Conservation (phyloP, 495 filamentous ascomycete genomes). For the Apiosordaria backusii region DNA sequence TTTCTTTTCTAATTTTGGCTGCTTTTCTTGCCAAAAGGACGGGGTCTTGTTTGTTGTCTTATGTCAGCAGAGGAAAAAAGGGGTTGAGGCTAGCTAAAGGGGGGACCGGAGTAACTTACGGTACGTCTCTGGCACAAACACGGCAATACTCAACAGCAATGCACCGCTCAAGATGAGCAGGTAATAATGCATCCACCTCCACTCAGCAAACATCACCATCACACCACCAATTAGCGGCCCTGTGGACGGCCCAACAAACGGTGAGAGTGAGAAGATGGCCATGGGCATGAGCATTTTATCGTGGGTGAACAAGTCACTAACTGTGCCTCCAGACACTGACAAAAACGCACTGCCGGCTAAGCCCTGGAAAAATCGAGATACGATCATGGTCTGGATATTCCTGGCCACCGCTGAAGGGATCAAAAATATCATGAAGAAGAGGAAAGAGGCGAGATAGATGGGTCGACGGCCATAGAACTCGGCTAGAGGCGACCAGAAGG, state of each 20-base stretch:
- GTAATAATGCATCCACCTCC: conserved; percentile 90
- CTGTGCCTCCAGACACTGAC: conserved; percentile 84
- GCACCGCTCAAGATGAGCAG: conserved; percentile 75
- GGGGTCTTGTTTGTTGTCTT: conserved; percentile 33
- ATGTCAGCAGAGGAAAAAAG: not conserved
- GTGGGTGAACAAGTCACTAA: conserved; percentile 80
- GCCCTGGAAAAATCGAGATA: conserved; percentile 81
- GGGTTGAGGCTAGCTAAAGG: not conserved
- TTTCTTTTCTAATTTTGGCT: conserved; percentile 63
- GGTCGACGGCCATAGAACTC: conserved; percentile 87
- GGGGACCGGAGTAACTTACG: conserved; percentile 41
- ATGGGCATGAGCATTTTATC: conserved; percentile 64
- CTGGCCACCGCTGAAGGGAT: conserved; percentile 83
- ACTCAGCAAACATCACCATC: conserved; percentile 69
- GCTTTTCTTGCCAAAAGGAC: conserved; percentile 77
- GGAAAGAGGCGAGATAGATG: conserved; percentile 77
- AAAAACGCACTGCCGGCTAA: conserved; percentile 84
- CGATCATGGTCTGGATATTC: conserved; percentile 79
- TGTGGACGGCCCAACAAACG: conserved; percentile 66
- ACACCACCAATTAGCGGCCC: conserved; percentile 58
- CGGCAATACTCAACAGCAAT: conserved; percentile 57
- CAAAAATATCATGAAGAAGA: conserved; percentile 77
- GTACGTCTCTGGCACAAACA: conserved; percentile 90
- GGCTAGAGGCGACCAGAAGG: conserved; percentile 58
- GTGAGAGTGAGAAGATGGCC: conserved; percentile 68